A percentile compares a stretch with the other conserved stretches of the same genome.
phyloP scores from a whole-genome alignment of 2,329 filamentous ascomycete genomes.

The Onygenales sp. region DNA sequence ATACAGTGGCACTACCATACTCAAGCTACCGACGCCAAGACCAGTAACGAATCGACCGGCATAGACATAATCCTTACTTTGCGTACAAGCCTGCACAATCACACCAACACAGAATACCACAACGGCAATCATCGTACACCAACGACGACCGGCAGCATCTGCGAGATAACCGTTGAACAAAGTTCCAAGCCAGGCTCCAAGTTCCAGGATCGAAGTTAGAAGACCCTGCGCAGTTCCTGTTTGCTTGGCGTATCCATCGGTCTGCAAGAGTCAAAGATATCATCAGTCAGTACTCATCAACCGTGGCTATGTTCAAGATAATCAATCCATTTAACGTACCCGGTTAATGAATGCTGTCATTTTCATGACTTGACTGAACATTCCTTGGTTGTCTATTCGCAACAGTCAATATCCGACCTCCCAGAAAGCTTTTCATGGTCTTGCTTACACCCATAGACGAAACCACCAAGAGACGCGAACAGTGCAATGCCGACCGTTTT shows the following conservation, averaged over 20 bases:
- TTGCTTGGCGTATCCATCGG: conserved; percentile 18
- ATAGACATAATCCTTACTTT: conserved; percentile 41
- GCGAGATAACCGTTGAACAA: conserved; percentile 28
- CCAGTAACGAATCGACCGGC: conserved; percentile 31
- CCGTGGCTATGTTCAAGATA: neutral
- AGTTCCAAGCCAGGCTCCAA: conserved; percentile 31
- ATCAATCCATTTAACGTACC: conserved; percentile 21
- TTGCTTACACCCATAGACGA: conserved; percentile 44
- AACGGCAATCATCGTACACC: conserved; percentile 63
- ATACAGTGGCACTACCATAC: conserved; percentile 32
- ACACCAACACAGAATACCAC: conserved; percentile 65
- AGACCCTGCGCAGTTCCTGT: conserved; percentile 22
- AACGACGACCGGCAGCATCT: conserved; percentile 52
- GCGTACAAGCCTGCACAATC: conserved; percentile 61
- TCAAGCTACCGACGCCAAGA: conserved; percentile 31
- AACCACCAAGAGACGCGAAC: conserved; percentile 50
- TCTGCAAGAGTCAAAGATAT: conserved; percentile 9
- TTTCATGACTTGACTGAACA: conserved; percentile 59
- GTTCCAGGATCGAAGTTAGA: conserved; percentile 32
- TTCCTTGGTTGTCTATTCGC: conserved; percentile 55
- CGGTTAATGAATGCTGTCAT: conserved; percentile 39
- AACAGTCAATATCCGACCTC: conserved; percentile 28
- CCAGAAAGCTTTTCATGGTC: neutral
- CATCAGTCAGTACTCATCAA: conserved; percentile 13
- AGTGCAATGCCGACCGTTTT: conserved; percentile 48